A percentile compares a stretch with the other conserved stretches of the same genome.
These are phyloP conservation scores for Cymodocea nodosa DNA, from an alignment of 116 monocot species.

Conservation along the genomic window DNA sequence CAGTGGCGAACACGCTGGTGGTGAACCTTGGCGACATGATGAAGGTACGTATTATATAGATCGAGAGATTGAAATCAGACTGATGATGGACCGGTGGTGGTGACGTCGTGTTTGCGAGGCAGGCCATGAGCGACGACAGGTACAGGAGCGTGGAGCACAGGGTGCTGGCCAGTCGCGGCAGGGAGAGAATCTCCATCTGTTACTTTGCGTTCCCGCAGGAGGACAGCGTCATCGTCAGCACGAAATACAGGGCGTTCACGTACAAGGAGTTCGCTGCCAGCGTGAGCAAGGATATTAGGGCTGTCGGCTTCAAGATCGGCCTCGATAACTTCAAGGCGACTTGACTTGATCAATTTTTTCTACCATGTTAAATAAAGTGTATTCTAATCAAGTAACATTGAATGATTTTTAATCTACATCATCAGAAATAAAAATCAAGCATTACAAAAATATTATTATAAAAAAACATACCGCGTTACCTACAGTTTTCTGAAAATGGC, in stretches of 20 bases:
- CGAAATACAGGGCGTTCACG: slow-evolving; percentile 35
- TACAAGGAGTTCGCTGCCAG: slow-evolving; percentile 31
- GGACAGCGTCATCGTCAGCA: slow-evolving; percentile 20
- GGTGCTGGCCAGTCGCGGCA: slow-evolving; percentile 18
- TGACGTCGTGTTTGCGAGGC: neutral
- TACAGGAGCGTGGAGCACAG: slow-evolving; percentile 40
- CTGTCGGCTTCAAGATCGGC: slow-evolving; percentile 38
- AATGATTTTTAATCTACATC: no score
- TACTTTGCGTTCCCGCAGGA: slow-evolving; percentile 47
- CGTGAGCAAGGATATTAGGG: slow-evolving; percentile 36
- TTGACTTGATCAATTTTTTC: no score
- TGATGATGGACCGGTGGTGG: no score
- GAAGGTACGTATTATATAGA: no score
- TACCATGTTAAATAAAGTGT: no score
- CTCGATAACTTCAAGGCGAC: slow-evolving; percentile 17
- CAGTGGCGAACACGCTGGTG: slow-evolving; percentile 24
- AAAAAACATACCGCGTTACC: no score
- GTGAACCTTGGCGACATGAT: slow-evolving; percentile 57
- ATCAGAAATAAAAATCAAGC: no score
- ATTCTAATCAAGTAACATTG: no score
- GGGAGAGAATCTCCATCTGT: slow-evolving; percentile 39
- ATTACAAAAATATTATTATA: no score
- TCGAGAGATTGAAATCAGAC: no score
- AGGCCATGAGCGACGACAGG: slow-evolving; percentile 45
- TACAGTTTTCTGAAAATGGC: no score